phyloP scores from a whole-genome alignment of 2,329 filamentous ascomycete genomes.

The Thelonectria blattea region DNA sequence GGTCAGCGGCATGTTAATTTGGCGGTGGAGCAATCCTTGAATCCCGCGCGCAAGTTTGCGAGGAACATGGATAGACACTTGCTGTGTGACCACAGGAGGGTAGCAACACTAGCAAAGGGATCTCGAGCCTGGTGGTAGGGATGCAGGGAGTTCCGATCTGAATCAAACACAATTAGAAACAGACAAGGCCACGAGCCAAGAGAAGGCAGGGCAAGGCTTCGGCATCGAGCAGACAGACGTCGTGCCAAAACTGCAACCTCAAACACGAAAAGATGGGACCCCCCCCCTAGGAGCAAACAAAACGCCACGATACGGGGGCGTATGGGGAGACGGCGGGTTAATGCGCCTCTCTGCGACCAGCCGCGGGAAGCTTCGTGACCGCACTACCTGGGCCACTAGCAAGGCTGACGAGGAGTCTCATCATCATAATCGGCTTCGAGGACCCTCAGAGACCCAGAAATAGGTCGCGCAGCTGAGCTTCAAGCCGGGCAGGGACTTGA shows the following conservation, averaged over 20 bases:
- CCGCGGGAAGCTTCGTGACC: neutral
- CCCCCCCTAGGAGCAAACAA: constrained; percentile 21
- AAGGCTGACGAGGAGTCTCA: neutral
- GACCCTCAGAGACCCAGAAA: neutral
- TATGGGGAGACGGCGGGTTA: constrained; percentile 10
- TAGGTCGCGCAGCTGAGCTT: neutral
- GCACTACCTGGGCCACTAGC: neutral
- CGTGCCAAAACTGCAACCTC: constrained; percentile 31
- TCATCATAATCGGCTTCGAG: neutral
- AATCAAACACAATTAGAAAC: constrained; percentile 7
- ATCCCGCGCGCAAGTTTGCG: neutral
- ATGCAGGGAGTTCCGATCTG: constrained; percentile 3
- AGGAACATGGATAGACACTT: neutral
- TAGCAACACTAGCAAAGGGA: neutral
- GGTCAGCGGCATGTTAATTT: constrained; percentile 22
- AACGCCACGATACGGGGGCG: constrained; percentile 18
- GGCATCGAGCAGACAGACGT: constrained; percentile 26
- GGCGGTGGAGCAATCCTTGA: constrained; percentile 10
- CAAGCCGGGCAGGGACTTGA: neutral
- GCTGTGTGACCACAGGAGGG: constrained; percentile 8
- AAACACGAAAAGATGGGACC: constrained; percentile 28
- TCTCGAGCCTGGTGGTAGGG: neutral
- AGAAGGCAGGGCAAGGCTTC: constrained; percentile 2
- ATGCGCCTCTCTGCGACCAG: neutral
- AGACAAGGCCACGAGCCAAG: neutral